Conservation (phyloP, 768 basidiomycete species). For the Naganishia kalamii region DNA sequence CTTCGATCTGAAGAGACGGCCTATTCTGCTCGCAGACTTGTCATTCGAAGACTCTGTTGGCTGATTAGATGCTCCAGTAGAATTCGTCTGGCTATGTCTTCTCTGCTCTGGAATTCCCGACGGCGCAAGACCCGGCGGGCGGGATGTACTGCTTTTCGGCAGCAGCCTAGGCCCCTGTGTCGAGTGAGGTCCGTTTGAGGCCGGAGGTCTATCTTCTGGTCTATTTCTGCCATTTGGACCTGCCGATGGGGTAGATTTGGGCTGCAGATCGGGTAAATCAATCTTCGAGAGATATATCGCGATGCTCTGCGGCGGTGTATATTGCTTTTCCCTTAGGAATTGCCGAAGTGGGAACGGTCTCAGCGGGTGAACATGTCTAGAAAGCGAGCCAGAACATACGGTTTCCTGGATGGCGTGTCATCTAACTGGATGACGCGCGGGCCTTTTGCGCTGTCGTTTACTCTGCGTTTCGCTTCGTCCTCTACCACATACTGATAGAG, state of each 20-base stretch:
- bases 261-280: constrained; percentile 42
- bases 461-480: constrained; percentile 23
- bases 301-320: constrained; percentile 36
- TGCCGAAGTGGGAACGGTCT: not conserved
- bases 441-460: constrained; percentile 17
- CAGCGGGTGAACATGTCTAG: not conserved
- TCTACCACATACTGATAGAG: constrained; percentile 45
- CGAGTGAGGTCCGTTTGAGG: not conserved
- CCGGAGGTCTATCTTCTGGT: not conserved
- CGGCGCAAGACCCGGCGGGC: too few relatives aligned
- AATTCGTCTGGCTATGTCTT: not conserved
- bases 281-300: constrained; percentile 43
- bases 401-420: constrained; percentile 21
- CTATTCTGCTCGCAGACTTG: not conserved
- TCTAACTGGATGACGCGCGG: constrained; percentile 42
- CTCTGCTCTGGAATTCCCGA: not conserved
- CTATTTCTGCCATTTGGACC: not conserved
- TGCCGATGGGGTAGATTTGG: constrained; percentile 5
- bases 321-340: constrained; percentile 16
- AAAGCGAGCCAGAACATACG: not conserved
- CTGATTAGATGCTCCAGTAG: not conserved
- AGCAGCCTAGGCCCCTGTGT: not conserved
- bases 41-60: not conserved
- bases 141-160: not conserved
- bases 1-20: constrained; percentile 13